Conservation (phyloP, 2,329 filamentous ascomycete genomes). For the Fusarium nodosum region DNA sequence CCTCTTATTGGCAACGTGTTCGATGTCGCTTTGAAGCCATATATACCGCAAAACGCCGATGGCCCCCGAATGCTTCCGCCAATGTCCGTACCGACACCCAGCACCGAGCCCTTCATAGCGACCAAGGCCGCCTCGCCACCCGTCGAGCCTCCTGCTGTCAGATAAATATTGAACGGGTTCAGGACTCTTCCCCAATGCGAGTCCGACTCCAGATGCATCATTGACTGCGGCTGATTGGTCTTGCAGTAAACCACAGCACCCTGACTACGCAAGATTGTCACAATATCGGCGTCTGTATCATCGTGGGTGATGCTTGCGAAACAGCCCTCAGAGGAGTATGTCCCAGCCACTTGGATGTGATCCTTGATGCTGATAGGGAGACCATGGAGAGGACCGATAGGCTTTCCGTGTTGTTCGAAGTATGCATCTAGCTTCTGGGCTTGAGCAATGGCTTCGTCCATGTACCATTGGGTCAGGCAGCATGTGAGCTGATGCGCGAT, state of each 20-base stretch:
- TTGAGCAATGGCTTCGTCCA: conserved; percentile 28
- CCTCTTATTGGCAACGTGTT: conserved; percentile 25
- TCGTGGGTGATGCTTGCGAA: conserved; percentile 30
- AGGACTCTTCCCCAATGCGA: conserved; percentile 72
- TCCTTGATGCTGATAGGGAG: conserved; percentile 43
- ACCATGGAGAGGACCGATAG: conserved; percentile 32
- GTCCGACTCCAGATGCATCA: conserved; percentile 64
- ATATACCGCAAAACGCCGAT: conserved; percentile 27
- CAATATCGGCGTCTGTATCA: conserved; percentile 52
- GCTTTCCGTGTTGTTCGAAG: conserved; percentile 9
- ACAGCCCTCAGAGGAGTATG: conserved; percentile 24
- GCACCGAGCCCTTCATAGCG: conserved; percentile 49
- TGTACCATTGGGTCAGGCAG: conserved; percentile 42
- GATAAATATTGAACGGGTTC: conserved; percentile 71
- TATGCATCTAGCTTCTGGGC: conserved; percentile 28
- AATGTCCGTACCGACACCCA: conserved; percentile 27
- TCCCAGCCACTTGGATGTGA: conserved; percentile 36
- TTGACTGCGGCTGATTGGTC: conserved; percentile 71
- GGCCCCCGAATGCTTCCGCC: conserved; percentile 27
- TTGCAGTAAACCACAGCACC: conserved; percentile 78
- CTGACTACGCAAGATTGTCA: conserved; percentile 68
- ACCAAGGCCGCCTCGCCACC: conserved; percentile 64
- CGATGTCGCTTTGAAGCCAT: conserved; percentile 31
- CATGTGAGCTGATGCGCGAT: conserved; percentile 42
- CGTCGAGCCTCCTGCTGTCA: conserved; percentile 72